These are phyloP conservation scores for Cercospora brassicicola DNA, from an alignment of 2,329 filamentous ascomycete genomes.

Conservation along the genomic window DNA sequence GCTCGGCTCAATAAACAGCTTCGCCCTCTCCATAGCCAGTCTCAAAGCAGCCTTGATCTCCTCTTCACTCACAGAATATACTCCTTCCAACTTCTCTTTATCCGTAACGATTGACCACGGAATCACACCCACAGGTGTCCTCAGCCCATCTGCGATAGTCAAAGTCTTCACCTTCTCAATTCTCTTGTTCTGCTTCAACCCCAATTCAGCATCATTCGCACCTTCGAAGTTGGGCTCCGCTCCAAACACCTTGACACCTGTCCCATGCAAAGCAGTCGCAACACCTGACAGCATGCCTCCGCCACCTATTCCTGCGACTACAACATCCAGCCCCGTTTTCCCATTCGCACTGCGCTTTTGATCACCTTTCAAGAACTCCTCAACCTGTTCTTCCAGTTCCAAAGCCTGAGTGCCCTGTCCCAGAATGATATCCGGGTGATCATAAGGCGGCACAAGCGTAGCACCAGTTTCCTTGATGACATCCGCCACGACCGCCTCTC, in stretches of 20 bases:
- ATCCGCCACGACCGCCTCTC: constrained; percentile 71
- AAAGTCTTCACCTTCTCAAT: constrained; percentile 69
- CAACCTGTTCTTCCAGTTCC: constrained; percentile 76
- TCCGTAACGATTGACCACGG: constrained; percentile 79
- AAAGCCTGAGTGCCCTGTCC: constrained; percentile 89
- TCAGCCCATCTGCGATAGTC: constrained; percentile 84
- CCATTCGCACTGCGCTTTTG: not conserved
- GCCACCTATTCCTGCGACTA: constrained; percentile 82
- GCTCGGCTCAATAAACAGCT: constrained; percentile 87
- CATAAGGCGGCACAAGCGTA: constrained; percentile 82
- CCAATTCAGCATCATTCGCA: constrained; percentile 77
- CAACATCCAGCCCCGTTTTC: constrained; percentile 42
- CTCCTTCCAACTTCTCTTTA: constrained; percentile 64
- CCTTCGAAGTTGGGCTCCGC: constrained; percentile 81
- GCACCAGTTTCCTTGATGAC: constrained; percentile 73
- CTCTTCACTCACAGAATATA: constrained; percentile 75
- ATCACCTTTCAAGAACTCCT: constrained; percentile 48
- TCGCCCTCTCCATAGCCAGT: constrained; percentile 81
- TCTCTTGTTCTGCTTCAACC: constrained; percentile 63
- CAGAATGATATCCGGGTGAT: constrained; percentile 86
- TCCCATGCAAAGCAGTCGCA: constrained; percentile 72
- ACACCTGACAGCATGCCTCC: constrained; percentile 85
- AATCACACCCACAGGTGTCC: constrained; percentile 74
- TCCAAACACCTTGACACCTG: constrained; percentile 75
- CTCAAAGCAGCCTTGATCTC: constrained; percentile 76